phyloP scores from a whole-genome alignment of 306 rosid genomes.

The Biancaea sappan region DNA sequence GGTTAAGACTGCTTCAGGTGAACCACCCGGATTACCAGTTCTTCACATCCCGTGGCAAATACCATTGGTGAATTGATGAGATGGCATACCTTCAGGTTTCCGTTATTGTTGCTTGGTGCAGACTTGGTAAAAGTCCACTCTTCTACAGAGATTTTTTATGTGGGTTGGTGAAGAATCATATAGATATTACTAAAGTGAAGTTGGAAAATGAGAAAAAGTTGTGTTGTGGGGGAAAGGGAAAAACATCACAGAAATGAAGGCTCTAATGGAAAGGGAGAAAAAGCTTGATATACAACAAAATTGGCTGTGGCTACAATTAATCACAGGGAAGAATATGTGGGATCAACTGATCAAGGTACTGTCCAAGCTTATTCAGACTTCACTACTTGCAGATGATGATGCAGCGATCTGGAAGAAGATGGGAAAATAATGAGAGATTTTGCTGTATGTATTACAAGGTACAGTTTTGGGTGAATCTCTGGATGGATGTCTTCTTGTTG shows the following conservation, averaged over 20 bases:
- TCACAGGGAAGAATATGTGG: constrained; percentile 26
- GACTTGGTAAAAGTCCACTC: constrained; percentile 20
- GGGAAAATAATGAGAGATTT: not conserved
- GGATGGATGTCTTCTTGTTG: not conserved
- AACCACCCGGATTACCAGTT: constrained; percentile 85
- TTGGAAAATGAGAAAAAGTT: not conserved
- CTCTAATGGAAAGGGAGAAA: constrained; percentile 14
- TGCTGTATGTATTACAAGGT: not conserved
- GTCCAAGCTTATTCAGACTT: constrained; percentile 21
- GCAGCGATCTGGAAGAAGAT: not conserved
- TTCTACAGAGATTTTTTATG: constrained; percentile 28
- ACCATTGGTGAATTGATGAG: constrained; percentile 51
- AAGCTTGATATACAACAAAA: constrained; percentile 18
- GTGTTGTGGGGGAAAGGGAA: too few species aligned
- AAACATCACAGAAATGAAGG: constrained; percentile 30
- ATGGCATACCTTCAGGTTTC: constrained; percentile 37
- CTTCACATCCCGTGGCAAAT: constrained; percentile 59
- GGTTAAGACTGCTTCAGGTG: constrained; percentile 76
- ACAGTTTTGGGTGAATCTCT: not conserved
- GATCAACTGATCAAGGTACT: constrained; percentile 9
- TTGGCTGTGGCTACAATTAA: constrained; percentile 15
- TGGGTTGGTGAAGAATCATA: constrained; percentile 32
- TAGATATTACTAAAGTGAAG: not conserved
- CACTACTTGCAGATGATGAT: not conserved
- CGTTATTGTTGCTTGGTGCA: constrained; percentile 30